Evolutionary conservation across 768 basidiomycete species (phyloP).

Genomic region (Sarcodon sp.): DNA sequence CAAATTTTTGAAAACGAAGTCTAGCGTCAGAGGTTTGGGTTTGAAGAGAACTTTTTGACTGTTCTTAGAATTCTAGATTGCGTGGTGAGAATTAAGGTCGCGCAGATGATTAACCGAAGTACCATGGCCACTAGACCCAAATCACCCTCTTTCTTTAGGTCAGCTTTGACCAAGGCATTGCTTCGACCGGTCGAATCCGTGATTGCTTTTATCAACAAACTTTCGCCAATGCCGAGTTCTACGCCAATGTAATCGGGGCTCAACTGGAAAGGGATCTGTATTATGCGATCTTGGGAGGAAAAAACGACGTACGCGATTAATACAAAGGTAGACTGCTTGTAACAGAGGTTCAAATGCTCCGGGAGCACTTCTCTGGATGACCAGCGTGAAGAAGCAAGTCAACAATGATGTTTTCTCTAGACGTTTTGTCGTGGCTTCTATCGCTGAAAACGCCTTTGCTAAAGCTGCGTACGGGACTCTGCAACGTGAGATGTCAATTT

Average conservation of each 20-base stretch:
- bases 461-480: slow-evolving; percentile 94
- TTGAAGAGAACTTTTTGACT: slow-evolving; percentile 91
- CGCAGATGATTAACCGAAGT: slow-evolving; percentile 9
- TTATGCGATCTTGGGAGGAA: not conserved
- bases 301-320: slow-evolving; percentile 64
- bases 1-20: slow-evolving; percentile 81
- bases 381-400: slow-evolving; percentile 79
- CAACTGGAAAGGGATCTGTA: slow-evolving; percentile 32
- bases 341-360: slow-evolving; percentile 67
- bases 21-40: slow-evolving; percentile 80
- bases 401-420: slow-evolving; percentile 85
- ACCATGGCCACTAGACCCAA: slow-evolving; percentile 96
- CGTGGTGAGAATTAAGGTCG: not conserved
- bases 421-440: slow-evolving; percentile 92
- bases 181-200: slow-evolving; percentile 91
- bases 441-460: slow-evolving; percentile 75
- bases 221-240: slow-evolving; percentile 95
- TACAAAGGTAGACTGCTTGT: slow-evolving; percentile 89
- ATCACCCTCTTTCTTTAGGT: slow-evolving; percentile 91
- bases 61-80: slow-evolving; percentile 74
- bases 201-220: slow-evolving; percentile 88
- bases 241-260: slow-evolving; percentile 92
- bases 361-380: slow-evolving; percentile 75
- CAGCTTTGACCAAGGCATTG: slow-evolving; percentile 69
- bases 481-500: not conserved